Evolutionary conservation across 495 filamentous ascomycete genomes (phyloP).

Genomic region (Parathielavia appendiculata): DNA sequence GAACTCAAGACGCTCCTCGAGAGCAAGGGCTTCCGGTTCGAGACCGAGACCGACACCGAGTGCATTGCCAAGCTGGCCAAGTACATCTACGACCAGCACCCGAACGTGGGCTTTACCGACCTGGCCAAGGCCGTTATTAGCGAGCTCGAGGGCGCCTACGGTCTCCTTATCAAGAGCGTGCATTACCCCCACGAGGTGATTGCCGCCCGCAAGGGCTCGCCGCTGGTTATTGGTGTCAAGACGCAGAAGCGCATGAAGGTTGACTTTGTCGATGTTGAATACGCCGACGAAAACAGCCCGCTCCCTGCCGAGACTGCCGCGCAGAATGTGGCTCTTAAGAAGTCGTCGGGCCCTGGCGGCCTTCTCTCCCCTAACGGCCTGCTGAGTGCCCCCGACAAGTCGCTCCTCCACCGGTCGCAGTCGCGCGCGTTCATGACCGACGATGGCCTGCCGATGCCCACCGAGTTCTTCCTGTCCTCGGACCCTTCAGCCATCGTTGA

Average conservation of each 20-base stretch:
- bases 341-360: slow-evolving; percentile 47
- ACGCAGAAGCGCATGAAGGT: slow-evolving; percentile 99
- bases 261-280: slow-evolving; percentile 98
- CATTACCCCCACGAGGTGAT: slow-evolving; percentile 98
- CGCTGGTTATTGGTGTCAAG: slow-evolving; percentile 89
- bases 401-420: slow-evolving; percentile 92
- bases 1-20: slow-evolving; percentile 90
- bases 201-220: slow-evolving; percentile 95
- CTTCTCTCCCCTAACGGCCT: slow-evolving; percentile 61
- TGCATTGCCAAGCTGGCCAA: slow-evolving; percentile 98
- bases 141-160: slow-evolving; percentile 96
- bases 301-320: slow-evolving; percentile 92
- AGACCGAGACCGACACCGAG: slow-evolving; percentile 98
- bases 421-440: slow-evolving; percentile 98
- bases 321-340: slow-evolving; percentile 94
- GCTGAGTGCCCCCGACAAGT: slow-evolving; percentile 90
- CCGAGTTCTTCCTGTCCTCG: slow-evolving; percentile 97
- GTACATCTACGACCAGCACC: slow-evolving; percentile 95
- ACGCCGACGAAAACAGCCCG: slow-evolving; percentile 71
- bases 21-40: slow-evolving; percentile 93
- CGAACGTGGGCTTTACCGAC: slow-evolving; percentile 89
- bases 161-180: slow-evolving; percentile 92
- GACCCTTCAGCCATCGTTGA: slow-evolving; percentile 97
- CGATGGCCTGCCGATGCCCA: slow-evolving; percentile 94
- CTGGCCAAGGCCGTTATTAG: slow-evolving; percentile 96